Conservation (phyloP, 805 yeast genomes). For the Osmozyma mogii region DNA sequence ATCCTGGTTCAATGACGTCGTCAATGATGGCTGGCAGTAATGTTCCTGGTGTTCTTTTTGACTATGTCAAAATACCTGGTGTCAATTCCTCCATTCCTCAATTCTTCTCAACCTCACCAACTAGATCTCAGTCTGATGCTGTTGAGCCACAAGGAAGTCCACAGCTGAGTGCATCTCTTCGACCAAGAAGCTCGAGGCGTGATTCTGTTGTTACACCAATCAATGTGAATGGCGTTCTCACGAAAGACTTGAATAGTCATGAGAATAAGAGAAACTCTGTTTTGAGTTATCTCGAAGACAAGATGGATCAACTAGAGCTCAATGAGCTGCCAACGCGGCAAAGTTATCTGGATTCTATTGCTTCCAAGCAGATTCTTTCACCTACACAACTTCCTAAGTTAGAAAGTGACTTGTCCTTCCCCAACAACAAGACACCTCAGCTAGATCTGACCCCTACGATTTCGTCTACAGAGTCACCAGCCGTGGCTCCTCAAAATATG, state of each 20-base stretch:
- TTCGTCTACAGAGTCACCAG: constrained; percentile 14
- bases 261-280: constrained; percentile 32
- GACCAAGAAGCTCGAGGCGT: constrained; percentile 8
- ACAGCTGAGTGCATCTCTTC: constrained; percentile 15
- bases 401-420: constrained; percentile 8
- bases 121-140: constrained; percentile 11
- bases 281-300: constrained; percentile 36
- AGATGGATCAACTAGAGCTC: constrained; percentile 34
- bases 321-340: constrained; percentile 18
- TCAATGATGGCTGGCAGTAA: constrained; percentile 12
- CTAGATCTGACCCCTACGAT: constrained; percentile 25
- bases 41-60: constrained; percentile 17
- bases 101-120: constrained; percentile 34
- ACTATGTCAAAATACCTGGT: constrained; percentile 29
- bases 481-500: too few species aligned
- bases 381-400: constrained; percentile 13
- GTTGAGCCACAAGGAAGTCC: constrained; percentile 13
- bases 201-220: constrained; percentile 36
- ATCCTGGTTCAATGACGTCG: constrained; percentile 50
- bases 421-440: constrained; percentile 19
- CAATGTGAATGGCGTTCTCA: constrained; percentile 36
- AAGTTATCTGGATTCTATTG: too few species aligned
- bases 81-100: constrained; percentile 23
- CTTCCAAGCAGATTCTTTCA: too few species aligned
- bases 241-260: constrained; percentile 16